These are phyloP conservation scores for Fusarium sp. DNA, from an alignment of 2,329 filamentous ascomycete species.

Conservation along the genomic window DNA sequence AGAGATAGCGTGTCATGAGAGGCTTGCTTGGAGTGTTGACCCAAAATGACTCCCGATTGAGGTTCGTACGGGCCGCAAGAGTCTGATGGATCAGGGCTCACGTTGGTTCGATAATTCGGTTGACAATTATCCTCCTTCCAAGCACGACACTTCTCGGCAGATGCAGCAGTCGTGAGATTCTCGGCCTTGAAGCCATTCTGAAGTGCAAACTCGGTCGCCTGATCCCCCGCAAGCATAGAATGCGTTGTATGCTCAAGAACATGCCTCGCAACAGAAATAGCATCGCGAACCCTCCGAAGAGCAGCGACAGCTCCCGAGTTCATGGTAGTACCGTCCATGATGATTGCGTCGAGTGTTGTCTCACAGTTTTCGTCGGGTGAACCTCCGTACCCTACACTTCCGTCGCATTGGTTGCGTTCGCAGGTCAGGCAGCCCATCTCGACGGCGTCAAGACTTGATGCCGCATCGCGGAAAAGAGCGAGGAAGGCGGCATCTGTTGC, in stretches of 20 bases:
- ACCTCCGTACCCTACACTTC: slow-evolving; percentile 65
- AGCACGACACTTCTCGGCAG: slow-evolving; percentile 50
- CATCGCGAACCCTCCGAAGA: slow-evolving; percentile 59
- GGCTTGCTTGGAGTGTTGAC: slow-evolving; percentile 21
- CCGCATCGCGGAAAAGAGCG: slow-evolving; percentile 45
- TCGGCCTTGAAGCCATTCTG: slow-evolving; percentile 61
- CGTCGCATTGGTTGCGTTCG: slow-evolving; percentile 64
- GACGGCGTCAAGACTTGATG: slow-evolving; percentile 63
- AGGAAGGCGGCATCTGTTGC: slow-evolving; percentile 63
- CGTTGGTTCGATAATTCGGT: slow-evolving; percentile 62
- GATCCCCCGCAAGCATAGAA: slow-evolving; percentile 62
- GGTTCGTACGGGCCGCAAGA: slow-evolving; percentile 62
- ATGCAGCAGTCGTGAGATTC: slow-evolving; percentile 55
- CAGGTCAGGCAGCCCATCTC: slow-evolving; percentile 63
- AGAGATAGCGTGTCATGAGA: slow-evolving; percentile 67
- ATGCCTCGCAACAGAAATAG: slow-evolving; percentile 60
- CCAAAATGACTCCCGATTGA: background rate
- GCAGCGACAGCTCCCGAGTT: slow-evolving; percentile 64
- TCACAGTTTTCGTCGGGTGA: slow-evolving; percentile 67
- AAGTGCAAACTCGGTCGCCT: slow-evolving; percentile 63
- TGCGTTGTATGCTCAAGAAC: slow-evolving; percentile 64
- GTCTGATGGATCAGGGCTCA: slow-evolving; percentile 54
- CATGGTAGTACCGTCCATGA: slow-evolving; percentile 66
- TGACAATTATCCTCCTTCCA: slow-evolving; percentile 59
- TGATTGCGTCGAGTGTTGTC: slow-evolving; percentile 68